A percentile compares a stretch with the other conserved stretches of the same genome.
Evolutionary conservation across 306 rosid species (phyloP).

Genomic region (Carpinus viminea): DNA sequence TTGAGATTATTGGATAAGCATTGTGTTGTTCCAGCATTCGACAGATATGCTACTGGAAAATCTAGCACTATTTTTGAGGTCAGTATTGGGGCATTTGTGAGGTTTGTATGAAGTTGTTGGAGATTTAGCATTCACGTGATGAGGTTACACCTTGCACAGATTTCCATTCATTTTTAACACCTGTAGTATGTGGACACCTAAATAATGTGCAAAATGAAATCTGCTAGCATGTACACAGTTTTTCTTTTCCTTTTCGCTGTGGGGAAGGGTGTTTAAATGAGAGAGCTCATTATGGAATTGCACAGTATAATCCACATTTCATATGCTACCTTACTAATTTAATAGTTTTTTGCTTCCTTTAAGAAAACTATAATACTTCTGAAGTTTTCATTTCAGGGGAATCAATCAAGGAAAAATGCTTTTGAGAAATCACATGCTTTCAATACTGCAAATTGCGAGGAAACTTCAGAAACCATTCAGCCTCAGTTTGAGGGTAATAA

Average conservation of each 20-base stretch:
- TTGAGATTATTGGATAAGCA: conserved; percentile 69
- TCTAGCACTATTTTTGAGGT: conserved; percentile 50
- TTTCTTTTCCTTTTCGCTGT: background rate
- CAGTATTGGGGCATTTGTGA: conserved; percentile 16
- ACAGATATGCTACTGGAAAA: conserved; percentile 29
- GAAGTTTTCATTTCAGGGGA: conserved; percentile 36
- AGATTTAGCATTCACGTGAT: conserved; percentile 8
- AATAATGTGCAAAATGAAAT: conserved; percentile 16
- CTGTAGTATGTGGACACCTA: conserved; percentile 4
- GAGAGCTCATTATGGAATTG: background rate
- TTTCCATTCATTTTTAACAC: conserved; percentile 5
- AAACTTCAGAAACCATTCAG: conserved; percentile 36
- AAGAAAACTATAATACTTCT: conserved; percentile 9
- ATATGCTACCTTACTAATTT: background rate
- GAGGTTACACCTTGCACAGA: conserved; percentile 12
- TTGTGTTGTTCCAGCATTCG: conserved; percentile 46
- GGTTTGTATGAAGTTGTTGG: conserved; percentile 18
- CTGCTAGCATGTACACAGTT: background rate
- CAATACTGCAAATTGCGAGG: conserved; percentile 19
- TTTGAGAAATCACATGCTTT: conserved; percentile 35
- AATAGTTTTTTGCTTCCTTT: background rate
- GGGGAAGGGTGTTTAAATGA: background rate
- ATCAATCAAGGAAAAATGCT: conserved; percentile 25
- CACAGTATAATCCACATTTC: background rate
- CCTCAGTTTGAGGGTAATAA: conserved; percentile 41